Percentiles rank a stretch among this genome's conserved stretches.
phyloP scores from a whole-genome alignment of 208 protist genomes.

The Wallacemonas collosoma region DNA sequence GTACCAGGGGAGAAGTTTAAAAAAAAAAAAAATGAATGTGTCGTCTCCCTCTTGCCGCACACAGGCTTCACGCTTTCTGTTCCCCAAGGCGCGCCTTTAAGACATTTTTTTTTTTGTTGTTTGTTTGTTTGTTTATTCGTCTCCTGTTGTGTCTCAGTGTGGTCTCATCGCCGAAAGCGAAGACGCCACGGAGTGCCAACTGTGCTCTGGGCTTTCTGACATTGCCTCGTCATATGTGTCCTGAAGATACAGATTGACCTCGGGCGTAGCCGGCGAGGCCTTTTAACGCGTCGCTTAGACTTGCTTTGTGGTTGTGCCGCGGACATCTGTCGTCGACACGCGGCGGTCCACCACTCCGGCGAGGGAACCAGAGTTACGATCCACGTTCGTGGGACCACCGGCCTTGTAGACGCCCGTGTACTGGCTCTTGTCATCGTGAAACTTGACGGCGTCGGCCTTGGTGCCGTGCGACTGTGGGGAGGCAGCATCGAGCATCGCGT shows the following conservation, averaged over 20 bases:
- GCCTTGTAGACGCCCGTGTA: slow-evolving; percentile 92
- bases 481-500: slow-evolving; percentile 40
- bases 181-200: no score
- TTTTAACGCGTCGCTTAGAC: slow-evolving; percentile 28
- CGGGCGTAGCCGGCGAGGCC: background rate
- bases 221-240: no score
- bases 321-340: slow-evolving; percentile 63
- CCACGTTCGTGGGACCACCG: slow-evolving; percentile 89
- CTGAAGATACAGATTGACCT: no score
- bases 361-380: slow-evolving; percentile 84
- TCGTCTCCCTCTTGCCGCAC: no score
- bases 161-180: no score
- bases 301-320: slow-evolving; percentile 81
- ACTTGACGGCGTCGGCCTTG: slow-evolving; percentile 85
- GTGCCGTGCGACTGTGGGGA: slow-evolving; percentile 76
- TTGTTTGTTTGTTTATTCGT: no score
- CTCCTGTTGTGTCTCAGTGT: no score
- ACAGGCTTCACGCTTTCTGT: no score
- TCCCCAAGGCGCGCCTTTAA: no score
- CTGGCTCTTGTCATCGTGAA: slow-evolving; percentile 89
- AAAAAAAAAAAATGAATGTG: slow-evolving; percentile 8
- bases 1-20: background rate
- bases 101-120: slow-evolving; percentile 18
- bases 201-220: no score
- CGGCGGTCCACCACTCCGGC: slow-evolving; percentile 86